Conservation (phyloP, 306 rosid species). For the Acacia acuminata region DNA sequence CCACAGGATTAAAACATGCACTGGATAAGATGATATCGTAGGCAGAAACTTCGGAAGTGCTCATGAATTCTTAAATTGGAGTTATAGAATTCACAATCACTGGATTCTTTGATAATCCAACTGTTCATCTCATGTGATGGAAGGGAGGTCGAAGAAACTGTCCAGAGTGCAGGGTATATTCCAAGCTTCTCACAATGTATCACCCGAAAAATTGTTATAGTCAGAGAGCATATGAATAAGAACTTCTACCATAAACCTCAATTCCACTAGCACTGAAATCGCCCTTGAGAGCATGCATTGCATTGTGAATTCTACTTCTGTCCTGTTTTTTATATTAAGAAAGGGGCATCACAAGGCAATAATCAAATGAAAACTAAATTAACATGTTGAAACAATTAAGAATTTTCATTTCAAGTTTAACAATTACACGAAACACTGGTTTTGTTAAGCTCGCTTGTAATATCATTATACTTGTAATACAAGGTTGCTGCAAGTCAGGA, state of each 20-base stretch:
- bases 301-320: not conserved
- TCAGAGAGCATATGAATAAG: not conserved
- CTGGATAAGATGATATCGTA: not conserved
- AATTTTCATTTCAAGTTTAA: not conserved
- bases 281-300: not conserved
- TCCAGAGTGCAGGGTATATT: slow-evolving; percentile 3
- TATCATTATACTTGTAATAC: not conserved
- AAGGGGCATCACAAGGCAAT: not conserved
- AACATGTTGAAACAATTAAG: not conserved
- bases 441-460: not conserved
- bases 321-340: not conserved
- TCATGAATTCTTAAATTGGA: not conserved
- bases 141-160: slow-evolving; percentile 1
- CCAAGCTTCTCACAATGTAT: slow-evolving; percentile 7
- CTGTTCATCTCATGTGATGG: not conserved
- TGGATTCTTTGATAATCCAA: slow-evolving; percentile 7
- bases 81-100: slow-evolving; percentile 16
- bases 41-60: not conserved
- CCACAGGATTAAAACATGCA: not conserved
- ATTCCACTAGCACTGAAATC: not conserved
- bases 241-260: not conserved
- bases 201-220: not conserved
- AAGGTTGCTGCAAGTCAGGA: not conserved
- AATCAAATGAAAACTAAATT: not conserved
- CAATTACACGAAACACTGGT: not conserved